Base-by-base conservation (phyloP, 345 rosid genomes). In the Syzygium aromaticum region DNA sequence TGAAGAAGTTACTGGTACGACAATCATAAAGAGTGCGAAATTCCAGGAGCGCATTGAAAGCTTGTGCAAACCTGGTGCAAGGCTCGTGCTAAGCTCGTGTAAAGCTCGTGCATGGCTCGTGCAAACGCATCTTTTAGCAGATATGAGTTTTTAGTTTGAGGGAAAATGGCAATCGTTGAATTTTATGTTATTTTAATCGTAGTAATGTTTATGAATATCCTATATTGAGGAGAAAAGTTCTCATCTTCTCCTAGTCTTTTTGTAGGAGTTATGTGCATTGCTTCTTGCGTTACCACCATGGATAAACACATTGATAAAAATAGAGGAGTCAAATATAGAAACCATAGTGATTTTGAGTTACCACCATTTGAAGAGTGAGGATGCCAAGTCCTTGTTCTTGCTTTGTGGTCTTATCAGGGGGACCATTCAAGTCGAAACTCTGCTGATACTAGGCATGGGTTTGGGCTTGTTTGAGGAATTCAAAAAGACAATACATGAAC, bases 301-400 rank as follows among this genome's bases (percentile, higher is more conserved):
- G 30, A 3, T 0, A 8, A 40, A 5, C 1, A 16, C 17, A 0
- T n/a, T 51, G n/a, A 25, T 5, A 14, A 3, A 46, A 49, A 33
- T 86, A 30, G 52, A 86, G 2, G 57, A 2, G 5, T 3, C 27
- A 9, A 52, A 67, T 0, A 21, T 1, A 2, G 7, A 49, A 51
- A 12, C 64, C 13, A 86, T 15, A 30, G 53, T 67, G 51, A 46
- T 67, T 59, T 43, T 51, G 28, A 52, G 54, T 86, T 86, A 25
- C 6, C 9, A 30, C 16, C 54, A 33, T 15, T 14, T 86, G 9
- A 1, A 63, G 14, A 52, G 25, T 6, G 25, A 21, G 15, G 54
- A 67, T 0, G 0, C 27, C 14, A 21, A 22, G 49, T 11, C 6
- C 5, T 27, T 86, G 19, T 52, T 25, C 84, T 43, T 86, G 30